These are phyloP conservation scores for Colletotrichum lini DNA, from an alignment of 2,329 filamentous ascomycete genomes.

Conservation along the genomic window DNA sequence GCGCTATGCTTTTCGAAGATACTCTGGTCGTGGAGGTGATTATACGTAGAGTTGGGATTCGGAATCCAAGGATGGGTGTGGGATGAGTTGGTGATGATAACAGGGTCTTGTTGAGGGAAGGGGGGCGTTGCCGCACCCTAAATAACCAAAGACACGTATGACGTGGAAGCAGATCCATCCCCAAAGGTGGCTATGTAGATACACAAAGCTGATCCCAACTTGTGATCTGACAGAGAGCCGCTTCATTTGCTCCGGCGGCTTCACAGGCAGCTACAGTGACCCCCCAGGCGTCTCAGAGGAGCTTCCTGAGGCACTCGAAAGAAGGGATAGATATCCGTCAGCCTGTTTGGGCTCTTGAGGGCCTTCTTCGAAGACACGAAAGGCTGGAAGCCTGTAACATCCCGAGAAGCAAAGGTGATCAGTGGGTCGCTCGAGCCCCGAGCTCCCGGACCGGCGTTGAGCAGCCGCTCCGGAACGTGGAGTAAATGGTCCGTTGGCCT, in stretches of 20 bases:
- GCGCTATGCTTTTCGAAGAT: too few species aligned
- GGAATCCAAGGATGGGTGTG: background rate
- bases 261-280: background rate
- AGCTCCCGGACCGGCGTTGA: constrained; percentile 18
- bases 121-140: background rate
- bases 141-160: constrained; percentile 10
- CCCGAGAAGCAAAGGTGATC: constrained; percentile 33
- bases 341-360: background rate
- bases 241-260: background rate
- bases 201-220: background rate
- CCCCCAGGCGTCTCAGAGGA: background rate
- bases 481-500: constrained; percentile 13
- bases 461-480: constrained; percentile 12
- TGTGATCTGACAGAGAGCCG: constrained; percentile 21
- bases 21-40: too few species aligned
- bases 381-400: constrained; percentile 20
- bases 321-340: background rate
- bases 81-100: background rate
- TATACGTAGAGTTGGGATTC: too few species aligned
- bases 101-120: background rate
- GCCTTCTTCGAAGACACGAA: background rate
- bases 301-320: background rate
- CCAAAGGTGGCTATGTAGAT: background rate
- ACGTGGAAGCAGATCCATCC: constrained; percentile 10
- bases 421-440: constrained; percentile 23